Evolutionary conservation across 1,284 basidiomycete species (phyloP).

Genomic region (Apiotrichum brassicae): DNA sequence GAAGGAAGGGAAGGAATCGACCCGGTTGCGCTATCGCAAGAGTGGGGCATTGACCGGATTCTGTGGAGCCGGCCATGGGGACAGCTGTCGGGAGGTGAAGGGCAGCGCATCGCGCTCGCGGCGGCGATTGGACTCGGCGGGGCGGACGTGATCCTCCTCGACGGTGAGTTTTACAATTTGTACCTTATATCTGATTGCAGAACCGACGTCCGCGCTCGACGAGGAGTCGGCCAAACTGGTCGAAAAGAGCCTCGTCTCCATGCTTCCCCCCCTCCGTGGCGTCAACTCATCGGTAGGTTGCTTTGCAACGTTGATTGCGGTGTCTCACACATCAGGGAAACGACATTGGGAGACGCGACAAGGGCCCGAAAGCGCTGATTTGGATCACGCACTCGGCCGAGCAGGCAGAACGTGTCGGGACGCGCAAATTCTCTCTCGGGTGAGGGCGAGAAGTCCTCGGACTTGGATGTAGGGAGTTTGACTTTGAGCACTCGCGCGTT

Average conservation of each 20-base stretch:
- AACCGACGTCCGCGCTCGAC: slow-evolving; percentile 81
- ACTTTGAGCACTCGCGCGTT: no score
- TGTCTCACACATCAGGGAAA: neutral
- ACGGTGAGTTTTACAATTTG: slow-evolving; percentile 54
- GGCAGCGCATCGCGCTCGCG: slow-evolving; percentile 70
- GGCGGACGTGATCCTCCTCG: slow-evolving; percentile 72
- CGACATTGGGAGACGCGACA: slow-evolving; percentile 10
- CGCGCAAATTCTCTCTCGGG: slow-evolving; percentile 46
- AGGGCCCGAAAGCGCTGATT: slow-evolving; percentile 59
- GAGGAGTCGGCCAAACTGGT: slow-evolving; percentile 59
- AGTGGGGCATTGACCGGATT: slow-evolving; percentile 61
- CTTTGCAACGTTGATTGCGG: no score
- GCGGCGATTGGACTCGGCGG: slow-evolving; percentile 63
- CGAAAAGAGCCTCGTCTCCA: slow-evolving; percentile 56
- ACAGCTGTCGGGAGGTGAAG: slow-evolving; percentile 72
- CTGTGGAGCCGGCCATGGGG: slow-evolving; percentile 74
- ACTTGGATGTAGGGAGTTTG: no score
- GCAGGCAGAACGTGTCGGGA: slow-evolving; percentile 67
- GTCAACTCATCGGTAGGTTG: neutral
- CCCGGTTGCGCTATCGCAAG: slow-evolving; percentile 55
- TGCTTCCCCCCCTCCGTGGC: slow-evolving; percentile 45
- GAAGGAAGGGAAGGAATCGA: slow-evolving; percentile 31
- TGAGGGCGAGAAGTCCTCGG: no score
- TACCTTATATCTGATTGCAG: slow-evolving; percentile 48
- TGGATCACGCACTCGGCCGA: slow-evolving; percentile 84